These are phyloP conservation scores for Elongisporangium undulatum DNA, from an alignment of 352 stramenopile genomes.

Conservation along the genomic window DNA sequence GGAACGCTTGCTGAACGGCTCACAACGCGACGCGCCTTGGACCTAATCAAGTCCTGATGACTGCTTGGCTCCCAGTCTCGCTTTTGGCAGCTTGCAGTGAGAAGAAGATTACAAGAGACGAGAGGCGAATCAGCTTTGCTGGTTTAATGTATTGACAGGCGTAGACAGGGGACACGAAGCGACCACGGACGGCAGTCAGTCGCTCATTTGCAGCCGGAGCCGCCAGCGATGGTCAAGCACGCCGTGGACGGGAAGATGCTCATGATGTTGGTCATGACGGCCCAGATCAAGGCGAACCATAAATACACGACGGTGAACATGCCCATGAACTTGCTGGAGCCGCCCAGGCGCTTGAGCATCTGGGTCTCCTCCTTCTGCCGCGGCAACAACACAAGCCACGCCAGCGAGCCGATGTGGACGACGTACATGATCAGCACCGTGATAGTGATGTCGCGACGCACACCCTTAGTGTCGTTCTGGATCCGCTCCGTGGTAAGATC, in stretches of 20 bases:
- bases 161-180: too few relatives aligned
- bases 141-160: too few relatives aligned
- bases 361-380: constrained; percentile 64
- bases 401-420: constrained; percentile 42
- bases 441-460: constrained; percentile 43
- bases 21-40: too few relatives aligned
- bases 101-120: too few relatives aligned
- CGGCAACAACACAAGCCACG: constrained; percentile 47
- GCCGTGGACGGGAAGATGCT: constrained; percentile 47
- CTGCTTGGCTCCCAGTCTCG: too few relatives aligned
- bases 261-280: constrained; percentile 53
- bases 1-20: too few relatives aligned
- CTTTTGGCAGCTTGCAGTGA: too few relatives aligned
- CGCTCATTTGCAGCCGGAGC: constrained; percentile 23
- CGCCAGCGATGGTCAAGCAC: constrained; percentile 50
- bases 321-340: constrained; percentile 46
- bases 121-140: too few relatives aligned
- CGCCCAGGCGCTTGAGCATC: constrained; percentile 54
- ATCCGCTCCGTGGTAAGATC: constrained; percentile 40
- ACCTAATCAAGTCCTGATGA: too few relatives aligned
- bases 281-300: constrained; percentile 35
- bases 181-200: too few relatives aligned
- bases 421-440: constrained; percentile 50
- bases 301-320: constrained; percentile 36
- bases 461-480: constrained; percentile 35